phyloP scores from a whole-genome alignment of 2,329 filamentous ascomycete species.

The Aspergillus sergii region DNA sequence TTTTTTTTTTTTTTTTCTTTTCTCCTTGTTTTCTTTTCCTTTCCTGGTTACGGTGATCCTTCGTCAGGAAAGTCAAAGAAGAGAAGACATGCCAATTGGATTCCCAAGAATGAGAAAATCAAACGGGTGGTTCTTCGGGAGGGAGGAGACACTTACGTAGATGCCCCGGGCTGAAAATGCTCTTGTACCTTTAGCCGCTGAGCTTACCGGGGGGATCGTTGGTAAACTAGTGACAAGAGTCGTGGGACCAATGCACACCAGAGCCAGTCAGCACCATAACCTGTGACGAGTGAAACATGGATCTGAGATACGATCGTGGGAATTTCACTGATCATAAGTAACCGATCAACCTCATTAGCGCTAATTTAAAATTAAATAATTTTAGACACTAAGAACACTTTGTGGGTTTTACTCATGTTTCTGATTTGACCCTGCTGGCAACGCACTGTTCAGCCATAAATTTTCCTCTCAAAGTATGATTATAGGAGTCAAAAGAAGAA shows the following conservation, averaged over 20 bases:
- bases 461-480: not conserved
- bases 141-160: constrained; percentile 2
- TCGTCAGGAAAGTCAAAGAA: constrained; percentile 1
- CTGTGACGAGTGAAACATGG: constrained; percentile 7
- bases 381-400: not conserved
- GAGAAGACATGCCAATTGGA: constrained; percentile 15
- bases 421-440: not conserved
- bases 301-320: constrained; percentile 9
- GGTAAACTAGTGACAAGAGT: not conserved
- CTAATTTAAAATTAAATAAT: constrained; percentile 2
- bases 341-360: not conserved
- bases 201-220: not conserved
- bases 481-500: not conserved
- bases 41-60: not conserved
- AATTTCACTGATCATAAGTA: constrained; percentile 11
- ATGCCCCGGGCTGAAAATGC: not conserved
- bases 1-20: not conserved
- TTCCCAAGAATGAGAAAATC: constrained; percentile 7
- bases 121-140: not conserved
- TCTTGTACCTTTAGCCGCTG: not conserved
- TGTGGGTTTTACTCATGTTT: not conserved
- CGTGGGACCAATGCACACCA: not conserved
- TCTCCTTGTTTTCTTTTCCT: not conserved
- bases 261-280: constrained; percentile 12
- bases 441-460: not conserved